phyloP scores from a whole-genome alignment of 2,329 filamentous ascomycete genomes.

The Gnomoniopsis sp. region DNA sequence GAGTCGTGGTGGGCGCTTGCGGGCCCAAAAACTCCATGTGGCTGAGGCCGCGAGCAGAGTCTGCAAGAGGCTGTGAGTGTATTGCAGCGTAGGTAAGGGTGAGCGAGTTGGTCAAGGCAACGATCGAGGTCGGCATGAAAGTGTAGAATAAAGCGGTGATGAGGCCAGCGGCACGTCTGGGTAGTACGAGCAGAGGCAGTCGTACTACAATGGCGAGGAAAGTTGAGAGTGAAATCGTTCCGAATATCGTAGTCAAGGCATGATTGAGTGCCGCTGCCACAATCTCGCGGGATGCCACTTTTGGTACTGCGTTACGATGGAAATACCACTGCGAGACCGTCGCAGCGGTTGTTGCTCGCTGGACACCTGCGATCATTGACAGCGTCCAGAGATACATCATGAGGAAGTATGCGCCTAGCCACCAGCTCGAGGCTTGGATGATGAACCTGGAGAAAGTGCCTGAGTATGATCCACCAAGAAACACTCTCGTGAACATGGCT shows the following conservation, averaged over 20 bases:
- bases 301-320: conserved; percentile 78
- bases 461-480: conserved; percentile 84
- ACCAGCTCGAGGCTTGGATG: conserved; percentile 87
- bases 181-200: conserved; percentile 80
- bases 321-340: conserved; percentile 99
- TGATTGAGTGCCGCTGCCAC: conserved; percentile 81
- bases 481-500: conserved; percentile 92
- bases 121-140: conserved; percentile 80
- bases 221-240: conserved; percentile 86
- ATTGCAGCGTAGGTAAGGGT: conserved; percentile 92
- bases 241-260: conserved; percentile 81
- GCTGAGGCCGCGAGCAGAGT: conserved; percentile 74
- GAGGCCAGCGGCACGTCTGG: conserved; percentile 61
- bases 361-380: conserved; percentile 80
- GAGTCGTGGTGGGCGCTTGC: conserved; percentile 68
- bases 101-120: conserved; percentile 83
- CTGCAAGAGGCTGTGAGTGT: conserved; percentile 77
- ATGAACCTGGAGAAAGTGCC: conserved; percentile 63
- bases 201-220: conserved; percentile 77
- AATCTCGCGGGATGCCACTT: conserved; percentile 74
- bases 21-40: conserved; percentile 79
- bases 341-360: conserved; percentile 87
- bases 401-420: conserved; percentile 88
- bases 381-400: conserved; percentile 95
- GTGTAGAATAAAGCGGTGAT: conserved; percentile 64